Base-by-base conservation (phyloP, 129 eudicot genomes). In the Heracleum sosnowskyi region DNA sequence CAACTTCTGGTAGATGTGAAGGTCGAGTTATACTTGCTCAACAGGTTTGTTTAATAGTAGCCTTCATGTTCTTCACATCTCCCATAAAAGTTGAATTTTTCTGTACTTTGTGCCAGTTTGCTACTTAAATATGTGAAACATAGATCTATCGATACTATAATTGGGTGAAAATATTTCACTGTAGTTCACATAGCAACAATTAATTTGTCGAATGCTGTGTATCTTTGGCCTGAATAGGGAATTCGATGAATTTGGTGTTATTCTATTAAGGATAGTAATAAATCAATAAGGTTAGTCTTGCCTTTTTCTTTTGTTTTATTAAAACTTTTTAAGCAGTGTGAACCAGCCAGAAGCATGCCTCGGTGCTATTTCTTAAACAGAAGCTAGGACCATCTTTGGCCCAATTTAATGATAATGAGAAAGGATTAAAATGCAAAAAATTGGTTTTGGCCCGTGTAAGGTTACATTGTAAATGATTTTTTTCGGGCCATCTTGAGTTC, bases 11-110 rank as follows among this genome's bases (percentile, higher is more conserved):
- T 83, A 91, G 82, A 87, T 95, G 99, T 75, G 96, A 95, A 80
- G 99, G 99, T 39, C 91, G 96, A 22, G 45, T 95, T 81, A 89
- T 95, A 77, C 87, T 95, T 10, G 99, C 99, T 78, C 99, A 95
- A 83, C 99, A 95, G 99, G 99, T 94, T 42, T 77, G 89, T 73
- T 22, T 77, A 36, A 13, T 42, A 39, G 45, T 72, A 24, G 46
- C 41, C 82, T 80, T 70, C 26, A 73, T 68, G 49, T 76, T 70
- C 40, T 62, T 70, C 60, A 57, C 68, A 73, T 34, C 26, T 28
- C 75, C 26, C n/a, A 11, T 20, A 11, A 29, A 12, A 49, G 35
- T 72, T 63, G n/a, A 17, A n/a, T 11, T 51, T 20, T 4, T 37
- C 20, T 53, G 17, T 34, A 35, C 15, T 76, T 35, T 34, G 37